Base-by-base conservation (phyloP, 1,284 basidiomycete species). In the Ganoderma lingzhi region DNA sequence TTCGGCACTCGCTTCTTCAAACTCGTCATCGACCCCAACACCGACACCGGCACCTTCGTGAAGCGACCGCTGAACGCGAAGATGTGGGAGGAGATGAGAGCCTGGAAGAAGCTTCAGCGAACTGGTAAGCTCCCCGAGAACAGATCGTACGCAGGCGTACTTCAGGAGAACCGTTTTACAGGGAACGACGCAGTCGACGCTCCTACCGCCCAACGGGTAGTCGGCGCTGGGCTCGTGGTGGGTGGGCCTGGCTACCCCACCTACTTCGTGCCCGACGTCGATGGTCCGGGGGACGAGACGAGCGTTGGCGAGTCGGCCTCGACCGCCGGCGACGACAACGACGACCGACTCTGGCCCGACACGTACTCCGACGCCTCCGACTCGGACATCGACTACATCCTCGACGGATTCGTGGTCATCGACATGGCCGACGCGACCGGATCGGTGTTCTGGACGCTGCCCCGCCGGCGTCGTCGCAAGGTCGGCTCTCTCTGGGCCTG, bases 121-220 rank as follows among this genome's bases (percentile, higher is more conserved):
- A 39, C 35, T 1, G 56, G 56, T 59, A 59, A 59, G 55, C 32
- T 58, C 2, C 55, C 1, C 55, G 32, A 58, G 32, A 37, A 58
- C 32, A 35, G 32, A n/a, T 5, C 32, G 17, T 58, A 37, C 15
- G 32, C 55, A 15, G 55, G 8, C 53, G 30, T 55, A 32, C 53
- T 55, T 17, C 66, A 68, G 19, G 70, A 59, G 60, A 66, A 68
- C 19, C 39, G 59, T 4, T 60, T 69, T 15, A 41, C 58, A 3
- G 71, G 74, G 30, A 70, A 66, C 6, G 55, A 32, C 23, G 70
- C 55, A 23, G 23, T 9, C 17, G 30, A 15, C 32, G 32, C 23
- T 53, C 28, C 55, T 15, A 58, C 4, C 55, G 55, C 28, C 15
- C 32, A 35, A 37, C 14, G 32, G 32, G 15, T 10, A 32, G 14